Conservation (phyloP, 371 early-diverging fungal species). For the Mucor sp. region DNA sequence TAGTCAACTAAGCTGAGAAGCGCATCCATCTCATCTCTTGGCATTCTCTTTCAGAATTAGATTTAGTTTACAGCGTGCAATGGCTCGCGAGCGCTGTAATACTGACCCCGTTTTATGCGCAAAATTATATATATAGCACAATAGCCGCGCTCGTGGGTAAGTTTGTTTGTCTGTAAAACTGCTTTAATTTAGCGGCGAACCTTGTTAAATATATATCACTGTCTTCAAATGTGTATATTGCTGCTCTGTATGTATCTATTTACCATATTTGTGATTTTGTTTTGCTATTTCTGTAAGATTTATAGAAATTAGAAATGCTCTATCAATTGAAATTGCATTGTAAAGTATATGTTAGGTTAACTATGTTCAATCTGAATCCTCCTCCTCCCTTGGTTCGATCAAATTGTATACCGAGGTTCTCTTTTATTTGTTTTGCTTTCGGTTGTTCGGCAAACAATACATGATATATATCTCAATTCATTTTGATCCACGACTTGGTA, state of each 20-base stretch:
- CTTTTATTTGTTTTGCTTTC: background rate
- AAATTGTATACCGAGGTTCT: background rate
- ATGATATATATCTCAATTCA: background rate
- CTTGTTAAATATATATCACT: too few relatives aligned
- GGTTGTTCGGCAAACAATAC: background rate
- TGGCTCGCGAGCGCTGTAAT: background rate
- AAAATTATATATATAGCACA: background rate
- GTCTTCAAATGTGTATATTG: background rate
- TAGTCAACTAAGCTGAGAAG: too few relatives aligned
- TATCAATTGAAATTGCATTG: background rate
- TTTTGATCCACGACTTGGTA: background rate
- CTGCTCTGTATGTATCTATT: background rate
- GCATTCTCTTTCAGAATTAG: background rate
- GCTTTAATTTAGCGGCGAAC: background rate
- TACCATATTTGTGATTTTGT: conserved; percentile 1
- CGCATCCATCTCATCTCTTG: background rate
- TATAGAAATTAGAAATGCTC: background rate
- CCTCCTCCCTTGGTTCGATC: background rate
- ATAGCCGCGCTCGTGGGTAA: background rate
- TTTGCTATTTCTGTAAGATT: background rate
- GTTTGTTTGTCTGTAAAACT: background rate
- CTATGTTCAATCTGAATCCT: background rate
- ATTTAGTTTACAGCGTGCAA: background rate
- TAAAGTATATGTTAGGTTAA: background rate
- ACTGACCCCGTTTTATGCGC: background rate